Base-by-base conservation (phyloP, 352 stramenopile species). In the Lagenidium sp. region DNA sequence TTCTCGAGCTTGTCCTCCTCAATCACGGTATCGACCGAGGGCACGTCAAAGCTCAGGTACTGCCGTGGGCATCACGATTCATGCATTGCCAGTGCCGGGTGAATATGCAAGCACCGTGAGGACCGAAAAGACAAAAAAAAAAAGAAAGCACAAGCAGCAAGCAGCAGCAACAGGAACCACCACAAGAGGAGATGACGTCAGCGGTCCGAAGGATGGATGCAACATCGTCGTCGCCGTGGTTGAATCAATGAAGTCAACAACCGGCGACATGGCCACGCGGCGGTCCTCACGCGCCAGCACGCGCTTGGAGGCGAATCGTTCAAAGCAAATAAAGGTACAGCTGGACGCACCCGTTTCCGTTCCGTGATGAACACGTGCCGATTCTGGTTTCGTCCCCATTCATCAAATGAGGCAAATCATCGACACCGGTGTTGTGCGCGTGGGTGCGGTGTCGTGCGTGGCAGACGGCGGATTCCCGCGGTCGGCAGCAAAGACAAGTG, bases 281-380 rank as follows among this genome's bases (percentile, higher is more conserved):
- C n/a, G n/a, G n/a, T 32, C 28, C 16, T 26, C 21, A 15, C n/a
- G 15, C 22, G 15, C 20, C 15, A 20, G 23, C 12, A 4, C 19
- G 15, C 8, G 8, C 28, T 13, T 32, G 8, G 8, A 32, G 8
- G 28, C 28, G 8, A 32, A 58, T 4, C 24, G 15, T 2, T n/a
- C 23, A 18, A 26, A 25, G 23, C 24, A 2, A 8, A 13, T 7
- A 50, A 16, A 12, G 22, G 28, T 15, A 15, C 34, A 7, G 20
- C 20, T 18, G 6, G 34, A 53, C 64, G 46, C 52, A 86, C 77
- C 19, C 69, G 58, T 7, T 59, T 75, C 13, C 74, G 69, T 46
- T 89, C 77, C 6, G 77, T 89, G 51, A 89, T 87, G 52, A 81
- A 85, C 38, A 89, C 74, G 50, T 82, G 65, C 1, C 71, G 68